Evolutionary conservation across 164 flowering plant genomes (phyloP).

Genomic region (Vitis vinifera): DNA sequence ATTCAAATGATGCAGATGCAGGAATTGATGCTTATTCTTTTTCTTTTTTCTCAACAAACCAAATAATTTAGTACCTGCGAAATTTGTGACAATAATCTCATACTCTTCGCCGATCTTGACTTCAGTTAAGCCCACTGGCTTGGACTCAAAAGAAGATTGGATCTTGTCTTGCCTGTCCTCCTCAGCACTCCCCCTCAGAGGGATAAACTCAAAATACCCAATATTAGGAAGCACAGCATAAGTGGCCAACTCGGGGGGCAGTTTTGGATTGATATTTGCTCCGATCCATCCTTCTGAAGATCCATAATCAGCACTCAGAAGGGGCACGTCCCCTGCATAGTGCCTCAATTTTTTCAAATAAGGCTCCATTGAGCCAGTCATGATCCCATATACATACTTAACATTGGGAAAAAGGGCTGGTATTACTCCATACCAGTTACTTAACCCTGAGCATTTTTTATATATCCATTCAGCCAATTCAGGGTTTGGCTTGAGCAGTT

Average conservation of each 20-base stretch:
- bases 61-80: conserved; percentile 59
- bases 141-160: conserved; percentile 27
- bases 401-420: conserved; percentile 84
- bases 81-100: conserved; percentile 75
- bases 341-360: conserved; percentile 84
- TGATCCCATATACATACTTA: conserved; percentile 82
- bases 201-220: conserved; percentile 92
- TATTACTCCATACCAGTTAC: conserved; percentile 84
- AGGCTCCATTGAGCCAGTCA: conserved; percentile 98
- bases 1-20: background rate
- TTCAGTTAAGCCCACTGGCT: conserved; percentile 75
- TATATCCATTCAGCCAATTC: conserved; percentile 64
- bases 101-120: conserved; percentile 87
- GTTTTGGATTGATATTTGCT: conserved; percentile 74
- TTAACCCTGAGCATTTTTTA: conserved; percentile 52
- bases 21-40: too few relatives aligned
- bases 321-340: conserved; percentile 78
- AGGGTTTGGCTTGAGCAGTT: conserved; percentile 68
- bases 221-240: conserved; percentile 84
- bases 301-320: conserved; percentile 84
- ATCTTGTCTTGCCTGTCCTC: conserved; percentile 13
- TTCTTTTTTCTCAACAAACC: too few relatives aligned
- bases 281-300: conserved; percentile 98
- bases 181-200: conserved; percentile 32
- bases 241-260: conserved; percentile 72